These are phyloP conservation scores for Aureobasidium lini DNA, from an alignment of 2,329 filamentous ascomycete genomes.

Conservation along the genomic window DNA sequence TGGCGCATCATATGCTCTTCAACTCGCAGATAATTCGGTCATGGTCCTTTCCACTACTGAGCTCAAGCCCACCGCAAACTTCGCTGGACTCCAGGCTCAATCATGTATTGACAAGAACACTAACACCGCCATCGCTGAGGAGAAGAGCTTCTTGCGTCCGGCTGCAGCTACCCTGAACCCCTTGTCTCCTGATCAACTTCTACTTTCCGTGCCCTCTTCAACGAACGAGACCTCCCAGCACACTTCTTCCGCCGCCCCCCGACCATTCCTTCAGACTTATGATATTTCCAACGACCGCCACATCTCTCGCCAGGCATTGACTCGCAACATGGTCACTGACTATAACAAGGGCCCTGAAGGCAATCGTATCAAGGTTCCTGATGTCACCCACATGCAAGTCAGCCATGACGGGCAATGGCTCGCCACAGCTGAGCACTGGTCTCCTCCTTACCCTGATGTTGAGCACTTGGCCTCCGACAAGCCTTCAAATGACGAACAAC, in stretches of 20 bases:
- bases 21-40: slow-evolving; percentile 83
- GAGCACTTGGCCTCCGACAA: slow-evolving; percentile 45
- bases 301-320: slow-evolving; percentile 77
- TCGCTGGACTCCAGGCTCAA: slow-evolving; percentile 67
- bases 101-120: slow-evolving; percentile 13
- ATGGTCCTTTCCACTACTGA: slow-evolving; percentile 89
- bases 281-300: slow-evolving; percentile 74
- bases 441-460: slow-evolving; percentile 62
- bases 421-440: slow-evolving; percentile 87
- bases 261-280: slow-evolving; percentile 71
- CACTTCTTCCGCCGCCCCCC: slow-evolving; percentile 28
- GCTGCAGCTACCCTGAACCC: slow-evolving; percentile 36
- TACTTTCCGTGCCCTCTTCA: slow-evolving; percentile 40
- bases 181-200: slow-evolving; percentile 31
- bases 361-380: slow-evolving; percentile 65
- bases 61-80: slow-evolving; percentile 72
- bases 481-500: slow-evolving; percentile 31
- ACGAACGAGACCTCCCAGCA: slow-evolving; percentile 14
- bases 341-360: slow-evolving; percentile 67
- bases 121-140: slow-evolving; percentile 31
- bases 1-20: slow-evolving; percentile 75
- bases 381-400: slow-evolving; percentile 66
- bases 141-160: slow-evolving; percentile 13
- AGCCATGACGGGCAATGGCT: slow-evolving; percentile 82
- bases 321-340: slow-evolving; percentile 79